Percentiles rank a stretch among this genome's conserved stretches.
These are phyloP conservation scores for Vanderwaltozyma verrucispora DNA, from an alignment of 805 yeast species.

Conservation along the genomic window DNA sequence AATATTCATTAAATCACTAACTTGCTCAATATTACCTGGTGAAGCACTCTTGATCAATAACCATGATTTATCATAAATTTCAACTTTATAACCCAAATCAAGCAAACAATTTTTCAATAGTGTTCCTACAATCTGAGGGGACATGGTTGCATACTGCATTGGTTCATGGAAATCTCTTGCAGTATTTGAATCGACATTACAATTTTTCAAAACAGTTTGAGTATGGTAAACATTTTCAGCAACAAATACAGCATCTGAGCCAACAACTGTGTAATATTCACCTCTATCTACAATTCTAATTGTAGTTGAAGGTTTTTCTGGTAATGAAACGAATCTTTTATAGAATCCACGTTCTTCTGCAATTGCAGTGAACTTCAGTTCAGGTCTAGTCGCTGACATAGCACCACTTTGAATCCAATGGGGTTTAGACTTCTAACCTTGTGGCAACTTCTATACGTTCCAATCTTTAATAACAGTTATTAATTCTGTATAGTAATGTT, in stretches of 20 bases:
- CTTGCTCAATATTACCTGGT: conserved; percentile 79
- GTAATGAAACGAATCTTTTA: conserved; percentile 37
- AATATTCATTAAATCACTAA: conserved; percentile 56
- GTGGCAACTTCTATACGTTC: no score
- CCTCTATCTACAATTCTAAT: conserved; percentile 71
- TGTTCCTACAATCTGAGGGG: conserved; percentile 60
- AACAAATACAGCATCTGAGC: conserved; percentile 67
- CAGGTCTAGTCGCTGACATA: conserved; percentile 39
- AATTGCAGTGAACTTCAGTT: conserved; percentile 45
- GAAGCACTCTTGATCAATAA: conserved; percentile 52
- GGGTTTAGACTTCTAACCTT: no score
- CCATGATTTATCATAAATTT: conserved; percentile 67
- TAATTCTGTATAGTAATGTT: no score
- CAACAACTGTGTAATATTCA: conserved; percentile 69
- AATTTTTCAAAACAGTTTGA: conserved; percentile 61
- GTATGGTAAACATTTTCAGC: conserved; percentile 84
- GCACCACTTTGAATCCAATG: no score
- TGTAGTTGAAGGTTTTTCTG: conserved; percentile 39
- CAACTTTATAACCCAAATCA: conserved; percentile 65
- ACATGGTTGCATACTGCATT: conserved; percentile 54
- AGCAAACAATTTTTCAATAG: conserved; percentile 57
- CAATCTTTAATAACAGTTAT: no score
- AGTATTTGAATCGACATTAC: conserved; percentile 21
- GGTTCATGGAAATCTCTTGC: conserved; percentile 32
- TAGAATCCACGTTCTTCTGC: conserved; percentile 41